These are phyloP conservation scores for Pterocarpus macrocarpus DNA, from an alignment of 306 rosid species.

Conservation along the genomic window DNA sequence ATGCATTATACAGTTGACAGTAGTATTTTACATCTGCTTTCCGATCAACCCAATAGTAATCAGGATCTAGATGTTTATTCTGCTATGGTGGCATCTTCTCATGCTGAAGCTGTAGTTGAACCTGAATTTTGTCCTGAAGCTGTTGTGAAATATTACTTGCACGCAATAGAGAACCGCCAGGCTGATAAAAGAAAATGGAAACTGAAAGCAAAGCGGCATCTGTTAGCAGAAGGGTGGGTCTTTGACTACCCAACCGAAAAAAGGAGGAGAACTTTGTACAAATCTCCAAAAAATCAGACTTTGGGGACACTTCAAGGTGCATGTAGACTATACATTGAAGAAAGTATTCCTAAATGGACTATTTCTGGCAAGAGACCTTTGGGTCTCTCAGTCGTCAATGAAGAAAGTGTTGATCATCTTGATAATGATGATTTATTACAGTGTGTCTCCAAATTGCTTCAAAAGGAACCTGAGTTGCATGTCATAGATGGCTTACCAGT, in stretches of 20 bases:
- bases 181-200: constrained; percentile 41
- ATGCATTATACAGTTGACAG: constrained; percentile 23
- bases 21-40: constrained; percentile 23
- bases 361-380: constrained; percentile 33
- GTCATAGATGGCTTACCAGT: constrained; percentile 25
- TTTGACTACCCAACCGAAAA: constrained; percentile 45
- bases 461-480: constrained; percentile 45
- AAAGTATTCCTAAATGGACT: constrained; percentile 44
- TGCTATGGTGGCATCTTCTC: constrained; percentile 35
- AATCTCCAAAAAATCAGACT: constrained; percentile 56
- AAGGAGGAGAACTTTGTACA: constrained; percentile 54
- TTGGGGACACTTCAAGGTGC: constrained; percentile 60
- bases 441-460: constrained; percentile 51
- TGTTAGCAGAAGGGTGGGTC: constrained; percentile 64
- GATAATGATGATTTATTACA: constrained; percentile 36
- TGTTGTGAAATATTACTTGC: constrained; percentile 54
- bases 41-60: constrained; percentile 39
- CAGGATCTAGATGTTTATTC: constrained; percentile 40
- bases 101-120: constrained; percentile 17
- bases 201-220: constrained; percentile 58
- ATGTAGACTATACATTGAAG: constrained; percentile 58
- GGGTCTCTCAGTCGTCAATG: constrained; percentile 27
- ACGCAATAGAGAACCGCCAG: constrained; percentile 14
- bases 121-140: constrained; percentile 60
- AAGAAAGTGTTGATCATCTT: constrained; percentile 41